These are phyloP conservation scores for Sphaerobolus stellatus DNA, from an alignment of 1,284 basidiomycete species.

Conservation along the genomic window DNA sequence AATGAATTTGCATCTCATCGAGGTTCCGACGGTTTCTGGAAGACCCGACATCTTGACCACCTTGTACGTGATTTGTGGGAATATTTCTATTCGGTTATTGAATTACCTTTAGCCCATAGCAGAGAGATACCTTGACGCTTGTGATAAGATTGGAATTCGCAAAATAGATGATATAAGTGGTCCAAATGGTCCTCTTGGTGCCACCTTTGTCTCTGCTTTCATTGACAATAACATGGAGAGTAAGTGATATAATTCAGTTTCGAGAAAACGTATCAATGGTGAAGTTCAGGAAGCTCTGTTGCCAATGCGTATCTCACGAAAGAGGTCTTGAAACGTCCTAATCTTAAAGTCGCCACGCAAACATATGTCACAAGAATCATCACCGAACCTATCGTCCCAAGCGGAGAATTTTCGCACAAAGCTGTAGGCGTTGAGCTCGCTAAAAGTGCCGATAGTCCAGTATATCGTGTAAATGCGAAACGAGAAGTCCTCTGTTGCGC, in stretches of 20 bases:
- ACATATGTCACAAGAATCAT: slow-evolving; percentile 19
- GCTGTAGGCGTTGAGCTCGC: slow-evolving; percentile 23
- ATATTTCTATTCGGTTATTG: neutral
- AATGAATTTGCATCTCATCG: slow-evolving; percentile 5
- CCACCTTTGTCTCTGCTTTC: neutral
- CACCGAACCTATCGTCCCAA: no score
- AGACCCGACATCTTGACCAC: slow-evolving; percentile 1
- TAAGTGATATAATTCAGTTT: neutral
- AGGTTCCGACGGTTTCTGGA: neutral
- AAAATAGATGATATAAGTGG: neutral
- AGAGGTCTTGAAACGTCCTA: slow-evolving; percentile 18
- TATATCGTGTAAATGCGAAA: slow-evolving; percentile 13
- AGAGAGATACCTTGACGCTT: neutral
- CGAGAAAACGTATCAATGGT: neutral
- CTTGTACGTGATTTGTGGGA: neutral
- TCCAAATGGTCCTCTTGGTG: neutral
- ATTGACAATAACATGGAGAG: slow-evolving; percentile 2
- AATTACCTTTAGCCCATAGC: neutral
- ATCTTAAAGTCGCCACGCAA: slow-evolving; percentile 18
- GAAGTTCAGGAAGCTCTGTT: slow-evolving; percentile 34
- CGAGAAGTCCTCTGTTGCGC: slow-evolving; percentile 17
- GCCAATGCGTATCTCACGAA: slow-evolving; percentile 29
- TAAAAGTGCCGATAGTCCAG: slow-evolving; percentile 7
- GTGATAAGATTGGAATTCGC: neutral
- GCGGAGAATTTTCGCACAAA: neutral